These are phyloP conservation scores for Zizania latifolia DNA, from an alignment of 176 grass and related monocot genomes.

Conservation along the genomic window DNA sequence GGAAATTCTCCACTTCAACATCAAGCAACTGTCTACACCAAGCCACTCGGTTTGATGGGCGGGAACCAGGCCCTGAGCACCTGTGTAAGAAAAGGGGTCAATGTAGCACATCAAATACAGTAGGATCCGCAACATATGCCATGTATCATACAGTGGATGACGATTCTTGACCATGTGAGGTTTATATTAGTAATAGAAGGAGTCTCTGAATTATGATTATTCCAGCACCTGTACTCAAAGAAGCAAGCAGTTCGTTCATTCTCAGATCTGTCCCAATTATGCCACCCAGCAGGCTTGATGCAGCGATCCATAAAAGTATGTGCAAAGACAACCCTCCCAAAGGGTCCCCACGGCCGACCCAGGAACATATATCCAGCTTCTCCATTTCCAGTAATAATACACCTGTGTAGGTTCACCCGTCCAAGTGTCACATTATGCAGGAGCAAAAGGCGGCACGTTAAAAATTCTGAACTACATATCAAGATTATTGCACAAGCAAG, in stretches of 20 bases:
- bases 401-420: conserved; percentile 31
- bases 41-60: conserved; percentile 43
- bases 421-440: conserved; percentile 9
- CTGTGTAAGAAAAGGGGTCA: conserved; percentile 40
- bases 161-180: background rate
- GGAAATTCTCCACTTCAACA: conserved; percentile 80
- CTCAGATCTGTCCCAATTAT: conserved; percentile 92
- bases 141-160: too few species aligned
- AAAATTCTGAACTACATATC: conserved; percentile 24
- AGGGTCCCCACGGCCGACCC: conserved; percentile 94
- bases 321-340: conserved; percentile 92
- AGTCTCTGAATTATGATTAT: background rate
- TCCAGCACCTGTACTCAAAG: conserved; percentile 79
- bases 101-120: too few species aligned
- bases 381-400: conserved; percentile 86
- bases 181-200: background rate
- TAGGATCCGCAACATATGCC: too few species aligned
- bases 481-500: background rate
- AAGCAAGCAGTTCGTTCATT: conserved; percentile 95
- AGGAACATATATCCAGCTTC: conserved; percentile 70
- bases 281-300: conserved; percentile 77
- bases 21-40: conserved; percentile 88
- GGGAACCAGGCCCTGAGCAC: conserved; percentile 77
- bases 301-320: conserved; percentile 90
- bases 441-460: background rate